Evolutionary conservation across 768 basidiomycete species (phyloP), one percentile per base, ranked within the genome.

Genomic region (Plicaturopsis crispa): DNA sequence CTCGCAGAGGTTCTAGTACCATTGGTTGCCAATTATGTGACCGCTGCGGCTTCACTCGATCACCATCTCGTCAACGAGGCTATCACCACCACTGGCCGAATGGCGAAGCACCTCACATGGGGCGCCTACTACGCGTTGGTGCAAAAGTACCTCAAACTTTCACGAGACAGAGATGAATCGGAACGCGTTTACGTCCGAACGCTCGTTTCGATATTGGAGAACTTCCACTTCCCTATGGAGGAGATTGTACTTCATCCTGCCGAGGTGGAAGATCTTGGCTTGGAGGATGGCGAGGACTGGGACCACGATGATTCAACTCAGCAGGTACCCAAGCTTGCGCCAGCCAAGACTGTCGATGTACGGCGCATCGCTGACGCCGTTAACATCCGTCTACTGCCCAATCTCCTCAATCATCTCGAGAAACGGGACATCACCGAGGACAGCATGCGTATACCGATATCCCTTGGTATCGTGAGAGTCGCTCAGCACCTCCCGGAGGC

Each of bases 21-120:
- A 0, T 69, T 98, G 12, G 72, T 96, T 32, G 77, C 76, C 24
- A 89, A 87, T 51, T 93, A 84, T 49, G 73, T 97, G 44, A 58
- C 66, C 16, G 69, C 74, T 2, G 20, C 37, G 10, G 56, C 71
- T 1, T 65, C 78, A 3, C 56, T 78, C 12, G 87, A 94, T 48
- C 90, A 96, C 52, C 82, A 89, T 48, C 70, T 98, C 20, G 79
- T 91, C 31, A 92, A 86, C 50, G 93, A 96, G 52, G 87, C 94
- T 1, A 85, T 99, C 47, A 55, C 65, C 12, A 68, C 88, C 2
- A 79, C 83, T 6, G 91, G 92, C 0, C 73, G 71, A 6, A 78
- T 98, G 54, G 76, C 91, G 2, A 75, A 70, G 41, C 73, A 76
- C 35, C 67, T 99, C 3, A 62, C 70, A 0, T 99, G 96, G 96